phyloP scores from a whole-genome alignment of 2,329 filamentous ascomycete species.

The Cordyceps javanica region DNA sequence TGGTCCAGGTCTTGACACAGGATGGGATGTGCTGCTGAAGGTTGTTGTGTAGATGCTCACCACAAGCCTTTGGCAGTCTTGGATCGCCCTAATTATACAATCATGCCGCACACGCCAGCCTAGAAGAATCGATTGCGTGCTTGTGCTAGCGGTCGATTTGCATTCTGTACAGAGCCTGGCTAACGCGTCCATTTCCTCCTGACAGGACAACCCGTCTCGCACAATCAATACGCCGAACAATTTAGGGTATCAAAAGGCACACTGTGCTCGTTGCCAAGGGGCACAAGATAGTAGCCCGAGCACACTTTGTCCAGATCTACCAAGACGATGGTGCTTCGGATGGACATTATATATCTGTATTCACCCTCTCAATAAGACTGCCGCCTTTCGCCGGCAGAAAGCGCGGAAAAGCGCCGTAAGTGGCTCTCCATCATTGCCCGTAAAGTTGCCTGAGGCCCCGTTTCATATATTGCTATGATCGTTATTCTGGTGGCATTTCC shows the following conservation, averaged over 20 bases:
- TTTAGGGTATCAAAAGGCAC: conserved; percentile 5
- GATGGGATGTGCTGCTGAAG: no score
- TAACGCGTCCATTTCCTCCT: no score
- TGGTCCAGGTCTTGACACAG: no score
- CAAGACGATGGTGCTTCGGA: background rate
- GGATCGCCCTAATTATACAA: no score
- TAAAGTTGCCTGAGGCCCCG: background rate
- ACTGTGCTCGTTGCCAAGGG: background rate
- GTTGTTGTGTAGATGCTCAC: no score
- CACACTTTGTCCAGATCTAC: background rate
- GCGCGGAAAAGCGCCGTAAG: background rate
- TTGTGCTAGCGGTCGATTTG: no score
- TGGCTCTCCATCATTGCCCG: background rate
- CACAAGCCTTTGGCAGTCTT: no score
- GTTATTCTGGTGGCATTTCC: conserved; percentile 18
- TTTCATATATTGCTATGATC: background rate
- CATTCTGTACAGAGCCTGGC: no score
- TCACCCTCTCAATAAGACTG: background rate
- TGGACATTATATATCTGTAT: background rate
- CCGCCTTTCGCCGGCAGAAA: background rate
- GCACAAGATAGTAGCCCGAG: background rate
- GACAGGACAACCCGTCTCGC: background rate
- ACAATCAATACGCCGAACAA: background rate
- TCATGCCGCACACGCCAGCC: no score
- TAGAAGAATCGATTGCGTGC: no score